Evolutionary conservation across 1,284 basidiomycete genomes (phyloP).

Genomic region (Hemileia vastatrix): DNA sequence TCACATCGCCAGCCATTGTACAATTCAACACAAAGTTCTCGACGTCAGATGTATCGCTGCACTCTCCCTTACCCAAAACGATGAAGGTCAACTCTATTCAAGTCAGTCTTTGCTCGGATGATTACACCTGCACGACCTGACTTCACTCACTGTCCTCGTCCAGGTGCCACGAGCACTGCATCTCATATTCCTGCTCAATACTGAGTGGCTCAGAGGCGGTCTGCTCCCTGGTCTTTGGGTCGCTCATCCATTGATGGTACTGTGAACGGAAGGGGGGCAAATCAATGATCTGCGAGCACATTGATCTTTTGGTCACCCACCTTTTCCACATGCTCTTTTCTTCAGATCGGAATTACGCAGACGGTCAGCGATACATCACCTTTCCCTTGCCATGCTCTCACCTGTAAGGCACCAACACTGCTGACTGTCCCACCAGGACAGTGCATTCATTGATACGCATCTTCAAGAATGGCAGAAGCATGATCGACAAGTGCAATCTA

Average conservation of each 20-base stretch:
- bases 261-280: too few species aligned
- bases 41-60: too few species aligned
- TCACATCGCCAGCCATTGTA: conserved; percentile 93
- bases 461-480: too few species aligned
- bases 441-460: conserved; percentile 60
- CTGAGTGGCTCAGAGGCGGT: conserved; percentile 79
- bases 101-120: too few species aligned
- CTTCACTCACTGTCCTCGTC: conserved; percentile 74
- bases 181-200: conserved; percentile 74
- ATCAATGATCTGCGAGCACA: too few species aligned
- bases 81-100: conserved; percentile 86
- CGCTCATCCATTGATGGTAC: conserved; percentile 86
- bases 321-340: conserved; percentile 57
- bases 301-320: too few species aligned
- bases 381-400: too few species aligned
- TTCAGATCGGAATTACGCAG: conserved; percentile 36
- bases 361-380: conserved; percentile 1
- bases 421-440: conserved; percentile 55
- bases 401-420: conserved; percentile 66
- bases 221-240: conserved; percentile 59
- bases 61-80: conserved; percentile 51
- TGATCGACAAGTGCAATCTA: too few species aligned
- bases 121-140: too few species aligned
- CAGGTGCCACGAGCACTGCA: conserved; percentile 79
- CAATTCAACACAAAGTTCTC: conserved; percentile 92